Evolutionary conservation across 140 eudicot genomes (phyloP).

Genomic region (Bidens hawaiensis): DNA sequence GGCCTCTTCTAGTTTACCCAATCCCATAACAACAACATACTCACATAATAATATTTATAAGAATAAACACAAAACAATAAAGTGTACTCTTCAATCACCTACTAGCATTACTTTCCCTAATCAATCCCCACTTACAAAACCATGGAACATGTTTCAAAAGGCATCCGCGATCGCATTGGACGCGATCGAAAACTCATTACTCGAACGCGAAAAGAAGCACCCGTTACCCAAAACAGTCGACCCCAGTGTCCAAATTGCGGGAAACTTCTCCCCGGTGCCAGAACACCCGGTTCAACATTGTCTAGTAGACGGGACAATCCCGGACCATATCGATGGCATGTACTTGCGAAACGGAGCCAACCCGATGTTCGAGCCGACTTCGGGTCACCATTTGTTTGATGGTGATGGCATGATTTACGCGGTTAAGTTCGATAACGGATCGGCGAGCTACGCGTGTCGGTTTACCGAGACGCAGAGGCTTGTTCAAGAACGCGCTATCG

Average conservation of each 20-base stretch:
- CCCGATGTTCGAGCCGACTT: slow-evolving; percentile 60
- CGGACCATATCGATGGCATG: slow-evolving; percentile 53
- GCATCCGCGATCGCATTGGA: slow-evolving; percentile 58
- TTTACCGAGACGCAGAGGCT: slow-evolving; percentile 66
- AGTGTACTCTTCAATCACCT: slow-evolving; percentile 40
- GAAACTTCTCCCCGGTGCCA: slow-evolving; percentile 75
- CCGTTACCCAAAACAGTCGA: slow-evolving; percentile 63
- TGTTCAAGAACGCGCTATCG: slow-evolving; percentile 49
- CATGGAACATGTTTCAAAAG: slow-evolving; percentile 62
- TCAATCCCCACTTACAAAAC: neutral
- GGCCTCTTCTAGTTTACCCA: slow-evolving; percentile 38
- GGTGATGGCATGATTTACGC: slow-evolving; percentile 93
- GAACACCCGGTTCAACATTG: slow-evolving; percentile 46
- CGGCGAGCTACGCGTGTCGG: slow-evolving; percentile 70
- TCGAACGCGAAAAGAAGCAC: slow-evolving; percentile 37
- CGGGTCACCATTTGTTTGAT: slow-evolving; percentile 84
- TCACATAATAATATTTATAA: slow-evolving; percentile 20
- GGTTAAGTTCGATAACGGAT: slow-evolving; percentile 43
- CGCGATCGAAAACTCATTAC: slow-evolving; percentile 46
- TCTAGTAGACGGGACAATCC: slow-evolving; percentile 53
- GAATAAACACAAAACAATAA: neutral
- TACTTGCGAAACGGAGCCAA: slow-evolving; percentile 81
- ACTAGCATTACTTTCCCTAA: slow-evolving; percentile 28
- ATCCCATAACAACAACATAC: slow-evolving; percentile 27
- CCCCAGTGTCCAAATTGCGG: slow-evolving; percentile 62